Evolutionary conservation across 768 basidiomycete species (phyloP).

Genomic region (Phanerochaete sordida): DNA sequence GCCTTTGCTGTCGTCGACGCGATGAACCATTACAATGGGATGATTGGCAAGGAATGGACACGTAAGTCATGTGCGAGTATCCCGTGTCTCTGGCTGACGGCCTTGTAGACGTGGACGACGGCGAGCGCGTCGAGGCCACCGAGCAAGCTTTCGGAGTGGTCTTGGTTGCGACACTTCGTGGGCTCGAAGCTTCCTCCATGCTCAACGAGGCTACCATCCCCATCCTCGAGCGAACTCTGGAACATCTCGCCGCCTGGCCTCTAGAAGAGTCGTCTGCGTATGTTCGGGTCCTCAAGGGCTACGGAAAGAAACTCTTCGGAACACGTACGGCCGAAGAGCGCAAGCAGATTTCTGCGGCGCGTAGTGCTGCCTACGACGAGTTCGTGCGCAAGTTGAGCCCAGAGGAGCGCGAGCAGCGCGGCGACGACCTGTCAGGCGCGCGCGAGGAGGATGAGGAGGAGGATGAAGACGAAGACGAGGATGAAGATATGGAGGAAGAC

Average conservation of each 20-base stretch:
- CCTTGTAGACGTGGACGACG: slow-evolving; percentile 4
- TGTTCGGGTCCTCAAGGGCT: neutral
- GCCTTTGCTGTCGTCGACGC: slow-evolving; percentile 1
- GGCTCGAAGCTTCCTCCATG: neutral
- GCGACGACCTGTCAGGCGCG: neutral
- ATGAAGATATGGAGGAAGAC: neutral
- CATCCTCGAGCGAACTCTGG: neutral
- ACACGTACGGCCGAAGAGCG: neutral
- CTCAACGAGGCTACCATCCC: neutral
- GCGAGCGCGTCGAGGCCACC: neutral
- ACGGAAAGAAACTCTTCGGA: neutral
- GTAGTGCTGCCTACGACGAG: neutral
- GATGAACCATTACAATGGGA: neutral
- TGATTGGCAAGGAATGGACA: neutral
- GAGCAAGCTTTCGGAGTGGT: slow-evolving; percentile 1
- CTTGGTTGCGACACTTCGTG: neutral
- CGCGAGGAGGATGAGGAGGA: no score
- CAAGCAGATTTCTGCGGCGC: neutral
- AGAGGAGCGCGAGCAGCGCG: neutral
- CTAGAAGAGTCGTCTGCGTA: neutral
- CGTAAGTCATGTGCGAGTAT: neutral
- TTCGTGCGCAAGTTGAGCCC: neutral
- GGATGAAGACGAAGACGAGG: neutral
- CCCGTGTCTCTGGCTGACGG: neutral
- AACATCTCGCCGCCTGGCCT: neutral